Evolutionary conservation across 2,329 filamentous ascomycete genomes (phyloP).

Genomic region (Stagonosporopsis chrysanthemi): DNA sequence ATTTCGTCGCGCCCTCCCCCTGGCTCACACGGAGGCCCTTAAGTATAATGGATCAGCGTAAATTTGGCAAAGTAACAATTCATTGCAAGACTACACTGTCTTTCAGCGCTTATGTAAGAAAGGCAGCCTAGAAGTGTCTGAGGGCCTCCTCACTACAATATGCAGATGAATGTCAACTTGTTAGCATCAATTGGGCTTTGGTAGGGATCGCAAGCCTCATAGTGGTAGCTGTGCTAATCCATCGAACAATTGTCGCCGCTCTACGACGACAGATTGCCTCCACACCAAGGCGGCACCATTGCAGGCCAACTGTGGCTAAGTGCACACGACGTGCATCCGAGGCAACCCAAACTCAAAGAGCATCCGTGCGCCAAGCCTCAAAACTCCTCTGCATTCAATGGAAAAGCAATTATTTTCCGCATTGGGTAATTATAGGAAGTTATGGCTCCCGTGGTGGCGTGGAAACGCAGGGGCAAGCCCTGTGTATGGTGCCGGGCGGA

Average conservation of each 20-base stretch:
- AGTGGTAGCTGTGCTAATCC: background rate
- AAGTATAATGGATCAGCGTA: background rate
- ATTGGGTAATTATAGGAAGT: constrained; percentile 4
- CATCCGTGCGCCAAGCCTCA: constrained; percentile 23
- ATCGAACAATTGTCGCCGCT: too few relatives aligned
- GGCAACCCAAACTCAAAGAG: background rate
- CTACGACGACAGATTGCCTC: background rate
- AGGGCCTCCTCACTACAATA: background rate
- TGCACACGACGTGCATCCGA: constrained; percentile 13
- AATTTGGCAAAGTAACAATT: background rate
- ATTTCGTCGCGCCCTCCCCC: too few relatives aligned
- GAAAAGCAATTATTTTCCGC: constrained; percentile 13
- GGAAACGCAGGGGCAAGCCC: constrained; percentile 13
- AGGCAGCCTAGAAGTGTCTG: background rate
- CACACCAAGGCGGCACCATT: background rate
- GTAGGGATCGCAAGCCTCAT: background rate
- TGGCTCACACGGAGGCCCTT: background rate
- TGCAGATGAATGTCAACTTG: background rate
- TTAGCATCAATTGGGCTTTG: background rate
- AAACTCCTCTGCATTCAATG: constrained; percentile 16
- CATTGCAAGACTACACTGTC: background rate
- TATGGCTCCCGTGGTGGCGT: constrained; percentile 4
- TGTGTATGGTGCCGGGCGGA: constrained; percentile 16
- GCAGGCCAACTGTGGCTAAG: background rate
- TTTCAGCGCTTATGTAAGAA: background rate